These are phyloP conservation scores for Stephanocyclus meneghinianus DNA, from an alignment of 352 stramenopile genomes.

Conservation along the genomic window DNA sequence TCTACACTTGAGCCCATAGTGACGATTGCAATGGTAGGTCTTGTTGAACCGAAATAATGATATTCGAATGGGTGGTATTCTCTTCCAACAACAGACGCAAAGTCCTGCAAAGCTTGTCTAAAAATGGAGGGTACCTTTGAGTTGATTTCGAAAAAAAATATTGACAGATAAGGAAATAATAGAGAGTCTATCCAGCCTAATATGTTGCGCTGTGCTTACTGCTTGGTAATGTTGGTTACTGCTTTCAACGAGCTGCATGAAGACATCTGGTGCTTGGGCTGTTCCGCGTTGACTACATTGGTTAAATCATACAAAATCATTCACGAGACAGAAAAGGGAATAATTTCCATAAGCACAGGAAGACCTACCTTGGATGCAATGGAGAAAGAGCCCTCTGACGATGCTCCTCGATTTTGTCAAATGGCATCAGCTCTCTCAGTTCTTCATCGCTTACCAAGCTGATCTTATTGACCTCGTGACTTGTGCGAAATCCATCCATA, in stretches of 20 bases:
- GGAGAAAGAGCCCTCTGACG: conserved; percentile 62
- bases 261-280: conserved; percentile 86
- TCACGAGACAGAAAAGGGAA: not conserved
- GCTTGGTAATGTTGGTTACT: conserved; percentile 85
- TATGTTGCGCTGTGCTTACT: conserved; percentile 18
- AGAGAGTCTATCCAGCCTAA: not conserved
- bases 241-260: conserved; percentile 89
- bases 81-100: conserved; percentile 82
- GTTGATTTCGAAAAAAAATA: conserved; percentile 52
- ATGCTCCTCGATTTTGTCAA: conserved; percentile 69
- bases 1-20: conserved; percentile 89
- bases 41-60: conserved; percentile 82
- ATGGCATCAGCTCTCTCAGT: conserved; percentile 62
- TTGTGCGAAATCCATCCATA: conserved; percentile 86
- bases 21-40: conserved; percentile 87
- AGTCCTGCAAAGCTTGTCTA: conserved; percentile 85
- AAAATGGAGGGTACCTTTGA: conserved; percentile 72
- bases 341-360: conserved; percentile 66
- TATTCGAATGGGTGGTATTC: conserved; percentile 90
- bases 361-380: conserved; percentile 58
- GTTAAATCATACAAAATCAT: not conserved
- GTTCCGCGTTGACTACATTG: conserved; percentile 63
- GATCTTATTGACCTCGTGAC: conserved; percentile 87
- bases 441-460: conserved; percentile 72
- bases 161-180: not conserved